Conservation (phyloP, 1,139 yeast species). For the Magnusiomyces fungicola region DNA sequence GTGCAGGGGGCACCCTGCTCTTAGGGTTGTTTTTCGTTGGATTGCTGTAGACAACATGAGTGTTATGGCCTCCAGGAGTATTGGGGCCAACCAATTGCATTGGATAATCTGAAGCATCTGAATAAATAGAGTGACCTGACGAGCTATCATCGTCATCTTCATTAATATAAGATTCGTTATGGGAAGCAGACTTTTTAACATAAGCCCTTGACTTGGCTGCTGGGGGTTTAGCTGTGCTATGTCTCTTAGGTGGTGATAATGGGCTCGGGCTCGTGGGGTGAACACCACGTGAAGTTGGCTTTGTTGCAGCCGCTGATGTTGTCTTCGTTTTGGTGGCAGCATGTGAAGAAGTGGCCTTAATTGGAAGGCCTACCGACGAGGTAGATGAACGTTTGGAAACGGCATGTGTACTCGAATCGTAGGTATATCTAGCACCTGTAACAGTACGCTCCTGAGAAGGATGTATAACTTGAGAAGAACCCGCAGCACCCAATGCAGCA, state of each 20-base stretch:
- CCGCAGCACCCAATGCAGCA: neutral
- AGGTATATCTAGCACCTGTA: neutral
- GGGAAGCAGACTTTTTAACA: neutral
- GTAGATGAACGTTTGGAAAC: neutral
- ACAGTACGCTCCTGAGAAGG: neutral
- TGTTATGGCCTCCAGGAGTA: neutral
- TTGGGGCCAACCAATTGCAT: neutral
- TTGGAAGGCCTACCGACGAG: neutral
- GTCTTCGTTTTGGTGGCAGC: slow-evolving; percentile 15
- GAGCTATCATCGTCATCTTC: slow-evolving; percentile 20
- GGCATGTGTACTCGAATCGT: neutral
- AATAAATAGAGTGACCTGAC: slow-evolving; percentile 25
- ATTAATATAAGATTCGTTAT: neutral
- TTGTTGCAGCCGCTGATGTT: neutral
- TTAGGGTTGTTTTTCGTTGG: neutral
- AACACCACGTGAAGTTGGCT: neutral
- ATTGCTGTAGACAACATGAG: neutral
- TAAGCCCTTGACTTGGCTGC: too few species aligned
- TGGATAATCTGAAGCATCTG: slow-evolving; percentile 24
- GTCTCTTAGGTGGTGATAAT: too few species aligned
- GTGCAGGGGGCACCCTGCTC: neutral
- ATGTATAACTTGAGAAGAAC: neutral
- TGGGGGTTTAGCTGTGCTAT: too few species aligned
- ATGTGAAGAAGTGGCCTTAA: neutral
- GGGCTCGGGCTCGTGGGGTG: neutral